Evolutionary conservation across 2,329 filamentous ascomycete genomes (phyloP), one percentile per base, ranked within the genome.

Genomic region (Trichophyton benhamiae): DNA sequence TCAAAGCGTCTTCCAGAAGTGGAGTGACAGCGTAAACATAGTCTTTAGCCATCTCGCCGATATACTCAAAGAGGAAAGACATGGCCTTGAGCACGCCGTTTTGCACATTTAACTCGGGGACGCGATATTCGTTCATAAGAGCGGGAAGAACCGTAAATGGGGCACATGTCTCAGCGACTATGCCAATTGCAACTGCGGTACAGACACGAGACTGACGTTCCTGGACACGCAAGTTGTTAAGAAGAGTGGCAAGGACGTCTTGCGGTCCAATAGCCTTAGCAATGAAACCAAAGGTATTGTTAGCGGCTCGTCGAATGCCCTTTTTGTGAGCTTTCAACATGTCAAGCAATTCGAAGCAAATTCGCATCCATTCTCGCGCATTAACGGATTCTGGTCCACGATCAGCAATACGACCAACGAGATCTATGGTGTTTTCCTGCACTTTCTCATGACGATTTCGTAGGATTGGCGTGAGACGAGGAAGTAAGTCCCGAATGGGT

Each of bases 271-370:
- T 99, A 63, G 94, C 94, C 77, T 99, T 99, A 72, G 94, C 94
- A 70, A 99, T 99, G 82, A 96, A 99, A 74, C 94, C 94, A 70
- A 99, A 99, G 0, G 94, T 99, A 79, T 99, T 99, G 83, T 99
- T 99, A 68, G 94, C 95, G 22, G 94, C 94, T 74, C 94, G 87
- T 66, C 94, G 88, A 68, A 99, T 99, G 66, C 94, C 95, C 82
- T 99, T 99, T 78, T 99, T 99, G 80, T 99, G 94, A 5, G 94
- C 94, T 77, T 99, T 99, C 70, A 99, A 83, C 94, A 99, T 99
- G 76, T 99, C 94, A 33, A 99, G 84, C 60, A 99, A 80, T 78
- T 99, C 94, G 75, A 99, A 99, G 78, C 94, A 99, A 73, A 99
- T 99, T 72, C 94, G 87, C 95, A 99, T 99, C 94, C 94, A 99